Base-by-base conservation (phyloP, 73 alveolate species). In the Breviolum minutum region DNA sequence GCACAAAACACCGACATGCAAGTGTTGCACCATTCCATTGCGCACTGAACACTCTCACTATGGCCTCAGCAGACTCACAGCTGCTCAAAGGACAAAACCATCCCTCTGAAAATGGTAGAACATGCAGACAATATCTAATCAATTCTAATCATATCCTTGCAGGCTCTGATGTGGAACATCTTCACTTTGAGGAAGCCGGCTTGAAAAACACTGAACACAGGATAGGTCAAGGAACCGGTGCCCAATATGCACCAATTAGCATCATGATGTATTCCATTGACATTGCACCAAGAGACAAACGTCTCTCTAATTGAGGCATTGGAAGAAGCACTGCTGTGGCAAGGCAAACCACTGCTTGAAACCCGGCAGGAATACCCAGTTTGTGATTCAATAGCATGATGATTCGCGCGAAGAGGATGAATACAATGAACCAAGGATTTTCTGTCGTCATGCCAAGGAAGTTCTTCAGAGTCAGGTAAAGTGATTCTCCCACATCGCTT, bases 191-290 rank as follows among this genome's bases (percentile, higher is more conserved):
- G 29, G 13, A 29, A 13, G 30, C 13, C 16, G 14, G 86, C 6
- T 6, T 27, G 63, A 24, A 77, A 79, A 79, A 79, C 30, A 20
- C 82, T n/a, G n/a, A n/a, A n/a, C n/a, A n/a, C n/a, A 12, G 60
- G n/a, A 73, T 27, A 5, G 5, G 3, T 60, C 93, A 61, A 84
- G 93, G 9, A 26, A 20, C 93, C 22, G 95, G 95, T 14, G 95
- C 95, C 26, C 64, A 82, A n/a, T 87, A 87, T 14, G 95, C 95
- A 26, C 95, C 95, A 17, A 32, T 66, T 24, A 66, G 29, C 95
- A 87, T 14, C 61, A 87, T 12, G 12, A 24, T 64, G 95, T 87
- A 87, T 29, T 7, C 82, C 13, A 30, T 17, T 16, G 54, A 32
- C 40, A 87, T 27, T 54, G 29, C 95, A 66, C 85, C 84, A 0